These are phyloP conservation scores for Phytophthora europaea DNA, from an alignment of 352 stramenopile species.

Conservation along the genomic window DNA sequence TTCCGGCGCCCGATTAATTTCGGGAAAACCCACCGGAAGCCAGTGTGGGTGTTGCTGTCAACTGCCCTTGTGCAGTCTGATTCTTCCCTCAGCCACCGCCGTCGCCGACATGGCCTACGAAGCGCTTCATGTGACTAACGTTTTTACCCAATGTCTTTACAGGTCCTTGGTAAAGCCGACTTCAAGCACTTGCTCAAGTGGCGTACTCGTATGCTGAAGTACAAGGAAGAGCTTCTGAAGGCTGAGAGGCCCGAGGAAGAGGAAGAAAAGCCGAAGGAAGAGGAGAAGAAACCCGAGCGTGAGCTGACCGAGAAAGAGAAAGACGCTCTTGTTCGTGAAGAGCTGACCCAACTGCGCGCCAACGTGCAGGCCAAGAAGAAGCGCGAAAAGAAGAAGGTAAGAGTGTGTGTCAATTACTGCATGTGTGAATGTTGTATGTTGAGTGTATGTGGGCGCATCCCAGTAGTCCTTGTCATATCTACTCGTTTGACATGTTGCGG, in stretches of 20 bases:
- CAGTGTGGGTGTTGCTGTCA: constrained; percentile 78
- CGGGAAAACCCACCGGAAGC: constrained; percentile 92
- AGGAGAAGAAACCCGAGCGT: constrained; percentile 46
- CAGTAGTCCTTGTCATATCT: constrained; percentile 91
- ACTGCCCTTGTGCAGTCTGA: constrained; percentile 83
- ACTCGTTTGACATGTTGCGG: constrained; percentile 85
- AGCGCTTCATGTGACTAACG: neutral
- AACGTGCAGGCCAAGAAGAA: constrained; percentile 89
- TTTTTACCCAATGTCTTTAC: constrained; percentile 1
- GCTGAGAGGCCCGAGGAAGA: constrained; percentile 52
- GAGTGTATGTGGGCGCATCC: constrained; percentile 70
- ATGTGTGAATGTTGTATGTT: constrained; percentile 34
- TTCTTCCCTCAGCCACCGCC: constrained; percentile 36
- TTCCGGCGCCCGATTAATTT: constrained; percentile 91
- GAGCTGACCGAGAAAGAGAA: constrained; percentile 87
- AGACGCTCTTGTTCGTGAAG: constrained; percentile 84
- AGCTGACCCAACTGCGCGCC: constrained; percentile 81
- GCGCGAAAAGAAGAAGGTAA: constrained; percentile 92
- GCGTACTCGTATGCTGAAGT: constrained; percentile 94
- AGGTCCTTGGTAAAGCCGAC: constrained; percentile 98
- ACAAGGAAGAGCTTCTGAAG: constrained; percentile 87
- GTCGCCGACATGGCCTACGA: neutral
- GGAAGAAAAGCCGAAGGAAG: constrained; percentile 49
- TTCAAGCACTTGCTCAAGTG: constrained; percentile 98
- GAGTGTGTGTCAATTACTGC: constrained; percentile 30